Percentiles rank a stretch among this genome's conserved stretches.
Conservation (phyloP, 192 early-diverging fungal genomes). For the Coemansia reversa region DNA sequence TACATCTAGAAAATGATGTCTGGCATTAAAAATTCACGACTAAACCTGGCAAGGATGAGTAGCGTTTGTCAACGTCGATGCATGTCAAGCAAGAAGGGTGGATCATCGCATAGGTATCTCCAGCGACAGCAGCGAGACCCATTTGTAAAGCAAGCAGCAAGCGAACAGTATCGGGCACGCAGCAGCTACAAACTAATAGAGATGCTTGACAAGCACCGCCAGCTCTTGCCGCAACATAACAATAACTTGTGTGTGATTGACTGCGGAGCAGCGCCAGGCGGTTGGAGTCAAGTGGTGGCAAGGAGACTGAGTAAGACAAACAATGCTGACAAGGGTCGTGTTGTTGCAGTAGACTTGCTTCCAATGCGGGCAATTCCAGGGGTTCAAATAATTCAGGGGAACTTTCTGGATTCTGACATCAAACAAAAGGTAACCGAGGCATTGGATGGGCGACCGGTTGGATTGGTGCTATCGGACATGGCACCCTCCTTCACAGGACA, state of each 20-base stretch:
- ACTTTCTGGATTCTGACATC: slow-evolving; percentile 58
- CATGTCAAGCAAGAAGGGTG: slow-evolving; percentile 38
- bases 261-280: slow-evolving; percentile 73
- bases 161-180: slow-evolving; percentile 66
- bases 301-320: slow-evolving; percentile 18
- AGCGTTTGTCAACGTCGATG: slow-evolving; percentile 1
- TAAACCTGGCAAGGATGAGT: too few relatives aligned
- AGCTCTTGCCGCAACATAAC: slow-evolving; percentile 18
- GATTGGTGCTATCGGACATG: slow-evolving; percentile 71
- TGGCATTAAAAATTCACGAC: too few relatives aligned
- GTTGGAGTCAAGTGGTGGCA: slow-evolving; percentile 74
- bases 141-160: slow-evolving; percentile 60
- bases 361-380: slow-evolving; percentile 67
- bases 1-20: too few relatives aligned
- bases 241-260: slow-evolving; percentile 53
- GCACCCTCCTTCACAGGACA: slow-evolving; percentile 76
- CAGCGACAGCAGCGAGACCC: slow-evolving; percentile 65
- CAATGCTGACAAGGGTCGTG: slow-evolving; percentile 7
- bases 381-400: slow-evolving; percentile 64
- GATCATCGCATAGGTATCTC: slow-evolving; percentile 62
- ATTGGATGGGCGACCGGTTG: slow-evolving; percentile 41
- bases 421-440: slow-evolving; percentile 35
- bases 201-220: slow-evolving; percentile 55
- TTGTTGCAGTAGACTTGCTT: slow-evolving; percentile 72
- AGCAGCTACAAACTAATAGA: slow-evolving; percentile 74